Conservation (phyloP, 1,139 yeast genomes). For the Hyphopichia wangnamkhiaoensis region DNA sequence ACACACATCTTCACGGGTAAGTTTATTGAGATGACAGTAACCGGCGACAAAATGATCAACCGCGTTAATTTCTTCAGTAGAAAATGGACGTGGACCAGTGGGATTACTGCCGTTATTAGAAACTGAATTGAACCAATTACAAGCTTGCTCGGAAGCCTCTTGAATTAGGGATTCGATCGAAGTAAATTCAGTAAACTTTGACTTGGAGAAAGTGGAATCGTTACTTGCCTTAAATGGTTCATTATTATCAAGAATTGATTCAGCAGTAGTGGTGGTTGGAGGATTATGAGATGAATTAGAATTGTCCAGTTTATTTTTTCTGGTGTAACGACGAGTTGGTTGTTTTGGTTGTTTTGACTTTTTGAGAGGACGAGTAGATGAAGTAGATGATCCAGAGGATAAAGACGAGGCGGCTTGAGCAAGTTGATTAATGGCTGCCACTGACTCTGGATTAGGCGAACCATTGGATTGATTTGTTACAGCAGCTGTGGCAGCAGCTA, state of each 20-base stretch:
- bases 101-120: conserved; percentile 14
- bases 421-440: conserved; percentile 31
- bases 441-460: conserved; percentile 14
- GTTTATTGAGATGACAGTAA: conserved; percentile 61
- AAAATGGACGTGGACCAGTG: conserved; percentile 50
- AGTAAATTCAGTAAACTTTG: conserved; percentile 28
- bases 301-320: not conserved
- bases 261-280: not conserved
- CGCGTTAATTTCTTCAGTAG: conserved; percentile 64
- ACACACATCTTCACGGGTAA: conserved; percentile 70
- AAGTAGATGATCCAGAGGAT: conserved; percentile 11
- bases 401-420: conserved; percentile 33
- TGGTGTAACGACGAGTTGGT: not conserved
- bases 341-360: conserved; percentile 8
- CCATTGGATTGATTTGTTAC: conserved; percentile 17
- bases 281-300: not conserved
- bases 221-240: conserved; percentile 4
- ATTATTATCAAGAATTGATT: not conserved
- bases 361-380: conserved; percentile 1
- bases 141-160: conserved; percentile 37
- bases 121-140: conserved; percentile 35
- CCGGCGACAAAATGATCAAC: conserved; percentile 72
- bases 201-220: too few relatives aligned
- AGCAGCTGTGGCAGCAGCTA: conserved; percentile 26
- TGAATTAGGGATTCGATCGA: conserved; percentile 36